Conservation (phyloP, 257 asterid species). For the Plantago elongata region DNA sequence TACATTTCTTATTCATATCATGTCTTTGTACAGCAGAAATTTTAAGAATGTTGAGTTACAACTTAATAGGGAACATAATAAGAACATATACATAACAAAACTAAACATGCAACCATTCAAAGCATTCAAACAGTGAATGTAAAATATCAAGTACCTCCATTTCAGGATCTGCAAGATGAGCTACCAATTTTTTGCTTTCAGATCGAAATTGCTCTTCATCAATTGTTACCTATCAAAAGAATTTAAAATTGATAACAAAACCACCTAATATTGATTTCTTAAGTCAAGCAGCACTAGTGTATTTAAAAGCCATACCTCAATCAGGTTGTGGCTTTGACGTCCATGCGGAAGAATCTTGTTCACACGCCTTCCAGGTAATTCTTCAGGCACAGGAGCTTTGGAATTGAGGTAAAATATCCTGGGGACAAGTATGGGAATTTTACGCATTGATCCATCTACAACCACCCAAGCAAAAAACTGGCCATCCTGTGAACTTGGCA, state of each 20-base stretch:
- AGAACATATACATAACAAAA: background rate
- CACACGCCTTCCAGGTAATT: conserved; percentile 91
- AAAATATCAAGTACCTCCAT: conserved; percentile 61
- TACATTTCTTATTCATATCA: too few relatives aligned
- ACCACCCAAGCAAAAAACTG: conserved; percentile 90
- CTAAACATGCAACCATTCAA: conserved; percentile 8
- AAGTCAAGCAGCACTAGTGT: conserved; percentile 13
- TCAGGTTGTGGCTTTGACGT: conserved; percentile 67
- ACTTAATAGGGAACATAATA: background rate
- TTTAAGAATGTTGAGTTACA: background rate
- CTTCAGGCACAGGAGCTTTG: conserved; percentile 92
- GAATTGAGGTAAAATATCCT: conserved; percentile 91
- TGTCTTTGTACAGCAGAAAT: background rate
- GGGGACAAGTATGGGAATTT: conserved; percentile 68
- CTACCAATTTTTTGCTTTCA: conserved; percentile 83
- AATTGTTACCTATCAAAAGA: conserved; percentile 54
- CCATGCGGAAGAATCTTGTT: conserved; percentile 96
- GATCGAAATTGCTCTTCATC: conserved; percentile 85
- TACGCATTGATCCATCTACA: conserved; percentile 84
- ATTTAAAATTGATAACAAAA: conserved; percentile 7
- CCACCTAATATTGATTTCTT: background rate
- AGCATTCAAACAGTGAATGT: conserved; percentile 12
- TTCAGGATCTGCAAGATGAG: conserved; percentile 99
- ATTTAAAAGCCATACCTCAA: conserved; percentile 53
- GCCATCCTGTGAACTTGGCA: conserved; percentile 65